These are phyloP conservation scores for Breviolum minutum DNA, from an alignment of 73 alveolate species.

Conservation along the genomic window DNA sequence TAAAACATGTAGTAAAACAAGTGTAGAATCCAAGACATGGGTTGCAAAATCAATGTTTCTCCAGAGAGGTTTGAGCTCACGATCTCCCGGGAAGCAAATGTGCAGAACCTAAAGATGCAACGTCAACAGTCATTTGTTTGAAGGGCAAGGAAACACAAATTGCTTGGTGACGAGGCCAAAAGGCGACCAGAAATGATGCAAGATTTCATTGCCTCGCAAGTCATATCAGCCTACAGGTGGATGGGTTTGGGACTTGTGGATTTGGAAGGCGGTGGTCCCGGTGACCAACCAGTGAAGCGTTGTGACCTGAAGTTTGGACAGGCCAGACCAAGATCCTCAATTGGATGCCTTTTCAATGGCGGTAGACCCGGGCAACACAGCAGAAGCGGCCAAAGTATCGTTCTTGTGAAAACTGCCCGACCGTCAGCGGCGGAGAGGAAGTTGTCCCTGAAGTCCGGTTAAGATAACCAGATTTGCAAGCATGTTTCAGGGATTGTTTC, in stretches of 20 bases:
- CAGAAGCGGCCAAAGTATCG: constrained; percentile 58
- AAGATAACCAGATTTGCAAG: too few species aligned
- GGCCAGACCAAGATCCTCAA: constrained; percentile 88
- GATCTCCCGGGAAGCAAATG: constrained; percentile 62
- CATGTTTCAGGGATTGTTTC: too few species aligned
- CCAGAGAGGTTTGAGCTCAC: constrained; percentile 54
- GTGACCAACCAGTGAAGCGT: neutral
- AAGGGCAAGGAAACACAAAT: neutral
- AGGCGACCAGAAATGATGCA: constrained; percentile 86
- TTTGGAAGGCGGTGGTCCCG: too few species aligned
- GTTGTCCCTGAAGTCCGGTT: too few species aligned
- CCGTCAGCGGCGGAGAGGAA: neutral
- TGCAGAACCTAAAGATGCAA: neutral
- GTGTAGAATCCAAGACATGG: too few species aligned
- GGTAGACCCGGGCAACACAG: constrained; percentile 42
- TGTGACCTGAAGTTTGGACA: neutral
- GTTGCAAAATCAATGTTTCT: neutral
- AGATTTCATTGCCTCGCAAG: constrained; percentile 86
- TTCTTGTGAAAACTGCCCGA: constrained; percentile 2
- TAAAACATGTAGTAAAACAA: too few species aligned
- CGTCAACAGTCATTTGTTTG: neutral
- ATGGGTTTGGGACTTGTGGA: neutral
- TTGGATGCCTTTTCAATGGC: constrained; percentile 85
- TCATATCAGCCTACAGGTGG: constrained; percentile 77
- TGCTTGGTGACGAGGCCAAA: neutral